Conservation (phyloP, 2,329 filamentous ascomycete genomes). For the Hypoxylon sp. region DNA sequence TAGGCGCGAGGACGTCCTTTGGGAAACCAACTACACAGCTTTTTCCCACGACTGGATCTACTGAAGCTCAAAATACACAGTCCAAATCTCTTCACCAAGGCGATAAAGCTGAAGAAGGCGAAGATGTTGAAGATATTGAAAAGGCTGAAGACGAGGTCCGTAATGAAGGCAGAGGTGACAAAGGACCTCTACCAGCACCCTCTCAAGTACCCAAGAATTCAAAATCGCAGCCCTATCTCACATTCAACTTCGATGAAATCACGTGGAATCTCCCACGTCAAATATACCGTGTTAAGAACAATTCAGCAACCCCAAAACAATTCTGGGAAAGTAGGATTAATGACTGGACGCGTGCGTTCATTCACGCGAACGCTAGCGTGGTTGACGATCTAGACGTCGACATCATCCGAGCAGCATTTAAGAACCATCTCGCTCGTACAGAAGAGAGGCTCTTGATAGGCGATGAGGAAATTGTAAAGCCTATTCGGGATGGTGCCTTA, state of each 20-base stretch:
- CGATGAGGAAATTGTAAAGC: slow-evolving; percentile 36
- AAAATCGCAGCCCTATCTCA: neutral
- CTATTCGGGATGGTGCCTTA: slow-evolving; percentile 34
- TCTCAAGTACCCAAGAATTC: neutral
- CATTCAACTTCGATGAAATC: slow-evolving; percentile 3
- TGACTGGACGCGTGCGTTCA: slow-evolving; percentile 26
- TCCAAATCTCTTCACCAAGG: slow-evolving; percentile 2
- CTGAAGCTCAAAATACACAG: neutral
- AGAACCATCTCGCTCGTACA: slow-evolving; percentile 40
- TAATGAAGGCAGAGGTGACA: neutral
- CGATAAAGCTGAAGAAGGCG: slow-evolving; percentile 3
- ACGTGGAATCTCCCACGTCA: slow-evolving; percentile 32
- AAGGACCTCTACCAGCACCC: slow-evolving; percentile 2
- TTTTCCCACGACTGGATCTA: slow-evolving; percentile 29
- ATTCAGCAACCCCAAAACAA: neutral
- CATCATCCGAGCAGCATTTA: slow-evolving; percentile 44
- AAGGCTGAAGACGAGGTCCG: neutral
- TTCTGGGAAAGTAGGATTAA: slow-evolving; percentile 31
- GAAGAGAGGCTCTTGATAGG: slow-evolving; percentile 44
- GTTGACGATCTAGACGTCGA: slow-evolving; percentile 41
- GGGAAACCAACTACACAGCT: slow-evolving; percentile 35
- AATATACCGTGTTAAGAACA: slow-evolving; percentile 8
- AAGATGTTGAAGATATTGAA: neutral
- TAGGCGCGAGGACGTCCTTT: slow-evolving; percentile 49
- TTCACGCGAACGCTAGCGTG: slow-evolving; percentile 38